These are phyloP conservation scores for Cynara cardunculus DNA, from an alignment of 129 eudicot genomes.

Conservation along the genomic window DNA sequence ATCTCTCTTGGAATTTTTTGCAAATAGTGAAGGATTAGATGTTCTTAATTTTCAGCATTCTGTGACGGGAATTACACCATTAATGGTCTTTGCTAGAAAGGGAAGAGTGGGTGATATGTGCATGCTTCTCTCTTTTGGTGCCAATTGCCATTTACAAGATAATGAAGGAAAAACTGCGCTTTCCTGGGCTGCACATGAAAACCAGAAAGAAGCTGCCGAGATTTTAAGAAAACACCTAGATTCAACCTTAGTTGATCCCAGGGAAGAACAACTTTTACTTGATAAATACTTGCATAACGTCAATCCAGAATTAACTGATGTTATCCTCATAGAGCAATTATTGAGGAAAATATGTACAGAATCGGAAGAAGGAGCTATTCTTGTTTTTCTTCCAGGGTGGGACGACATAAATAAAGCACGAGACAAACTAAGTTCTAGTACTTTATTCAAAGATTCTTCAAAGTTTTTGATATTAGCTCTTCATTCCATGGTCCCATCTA, in stretches of 20 bases:
- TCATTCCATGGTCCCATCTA: constrained; percentile 84
- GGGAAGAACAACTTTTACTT: constrained; percentile 57
- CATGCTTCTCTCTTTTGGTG: constrained; percentile 93
- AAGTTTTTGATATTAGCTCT: constrained; percentile 66
- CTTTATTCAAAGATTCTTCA: constrained; percentile 53
- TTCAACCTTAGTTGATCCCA: constrained; percentile 26
- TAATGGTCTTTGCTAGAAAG: constrained; percentile 83
- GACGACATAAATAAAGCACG: constrained; percentile 86
- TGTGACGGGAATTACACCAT: constrained; percentile 70
- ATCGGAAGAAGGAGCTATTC: constrained; percentile 77
- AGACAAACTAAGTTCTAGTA: constrained; percentile 50
- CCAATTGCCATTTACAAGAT: constrained; percentile 54
- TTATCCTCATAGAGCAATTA: constrained; percentile 72
- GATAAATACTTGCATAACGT: constrained; percentile 57
- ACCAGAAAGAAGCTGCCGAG: constrained; percentile 62
- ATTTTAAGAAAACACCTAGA: constrained; percentile 53
- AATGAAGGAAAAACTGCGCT: constrained; percentile 71
- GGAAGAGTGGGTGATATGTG: constrained; percentile 77
- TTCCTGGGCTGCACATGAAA: constrained; percentile 70
- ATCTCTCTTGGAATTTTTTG: constrained; percentile 58
- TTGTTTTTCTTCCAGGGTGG: constrained; percentile 97
- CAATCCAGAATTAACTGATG: constrained; percentile 71
- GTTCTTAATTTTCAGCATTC: constrained; percentile 70
- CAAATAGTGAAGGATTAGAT: constrained; percentile 45
- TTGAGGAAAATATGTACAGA: constrained; percentile 69